Evolutionary conservation across 1,139 yeast genomes (phyloP).

Genomic region (Lodderomyces theae): DNA sequence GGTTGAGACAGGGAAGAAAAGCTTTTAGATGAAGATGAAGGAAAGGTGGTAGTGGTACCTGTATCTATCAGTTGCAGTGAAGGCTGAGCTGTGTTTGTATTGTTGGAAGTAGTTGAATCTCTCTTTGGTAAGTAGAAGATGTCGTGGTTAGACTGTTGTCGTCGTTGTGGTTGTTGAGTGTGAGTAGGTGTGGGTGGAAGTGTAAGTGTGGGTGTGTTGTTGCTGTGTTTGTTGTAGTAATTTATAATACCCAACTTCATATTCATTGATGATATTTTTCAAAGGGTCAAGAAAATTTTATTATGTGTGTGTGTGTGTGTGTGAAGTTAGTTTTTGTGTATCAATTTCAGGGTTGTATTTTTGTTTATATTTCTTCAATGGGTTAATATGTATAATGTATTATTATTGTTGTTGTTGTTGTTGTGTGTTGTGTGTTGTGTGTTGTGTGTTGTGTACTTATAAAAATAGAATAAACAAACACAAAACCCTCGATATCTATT

Average conservation of each 20-base stretch:
- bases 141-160: too few species aligned
- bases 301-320: neutral
- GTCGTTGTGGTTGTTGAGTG: too few species aligned
- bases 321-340: neutral
- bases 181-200: too few species aligned
- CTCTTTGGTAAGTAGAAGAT: neutral
- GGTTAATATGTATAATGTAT: neutral
- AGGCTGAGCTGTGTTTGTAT: neutral
- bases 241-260: too few species aligned
- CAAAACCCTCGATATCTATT: too few species aligned
- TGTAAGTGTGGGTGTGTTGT: neutral
- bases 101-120: neutral
- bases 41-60: neutral
- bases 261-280: too few species aligned
- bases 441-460: too few species aligned
- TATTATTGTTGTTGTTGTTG: neutral
- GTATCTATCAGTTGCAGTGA: constrained; percentile 1
- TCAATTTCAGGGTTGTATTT: too few species aligned
- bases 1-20: neutral
- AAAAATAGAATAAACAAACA: too few species aligned
- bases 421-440: neutral
- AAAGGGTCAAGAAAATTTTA: too few species aligned
- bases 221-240: too few species aligned
- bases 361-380: too few species aligned
- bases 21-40: constrained; percentile 1